These are phyloP conservation scores for Colletotrichum eremochloae DNA, from an alignment of 2,329 filamentous ascomycete species.

Conservation along the genomic window DNA sequence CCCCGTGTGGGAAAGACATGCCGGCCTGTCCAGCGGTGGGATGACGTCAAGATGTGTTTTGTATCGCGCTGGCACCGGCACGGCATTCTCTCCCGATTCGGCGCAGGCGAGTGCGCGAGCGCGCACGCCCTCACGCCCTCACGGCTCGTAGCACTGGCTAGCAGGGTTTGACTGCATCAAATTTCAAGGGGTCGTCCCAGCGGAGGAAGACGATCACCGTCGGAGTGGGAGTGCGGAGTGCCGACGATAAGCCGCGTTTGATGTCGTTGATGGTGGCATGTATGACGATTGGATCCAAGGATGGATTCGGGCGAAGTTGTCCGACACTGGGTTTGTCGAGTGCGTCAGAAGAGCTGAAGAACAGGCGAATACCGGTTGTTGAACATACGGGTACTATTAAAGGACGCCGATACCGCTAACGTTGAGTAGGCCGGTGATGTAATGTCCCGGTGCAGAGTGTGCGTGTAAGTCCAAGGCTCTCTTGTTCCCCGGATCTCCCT, in stretches of 20 bases:
- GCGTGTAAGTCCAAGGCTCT: not conserved
- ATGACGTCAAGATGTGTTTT: slow-evolving; percentile 36
- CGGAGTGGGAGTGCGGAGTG: not conserved
- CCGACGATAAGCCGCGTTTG: not conserved
- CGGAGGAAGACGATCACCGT: slow-evolving; percentile 15
- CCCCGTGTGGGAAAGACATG: slow-evolving; percentile 9
- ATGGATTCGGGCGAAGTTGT: not conserved
- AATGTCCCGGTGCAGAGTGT: not conserved
- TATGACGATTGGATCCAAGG: not conserved
- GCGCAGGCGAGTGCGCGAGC: not conserved
- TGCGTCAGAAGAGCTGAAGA: slow-evolving; percentile 2
- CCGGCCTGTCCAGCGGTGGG: slow-evolving; percentile 1
- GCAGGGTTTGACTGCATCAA: not conserved
- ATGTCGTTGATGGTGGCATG: not conserved
- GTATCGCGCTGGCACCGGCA: not conserved
- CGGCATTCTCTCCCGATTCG: slow-evolving; percentile 14
- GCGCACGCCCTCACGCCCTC: not conserved
- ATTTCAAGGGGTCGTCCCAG: not conserved
- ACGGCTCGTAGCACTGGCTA: slow-evolving; percentile 19
- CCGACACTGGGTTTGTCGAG: not conserved
- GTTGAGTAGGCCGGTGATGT: not conserved
- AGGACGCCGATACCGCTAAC: not conserved
- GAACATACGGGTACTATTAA: not conserved
- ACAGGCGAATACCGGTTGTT: not conserved
- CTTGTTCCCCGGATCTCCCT: not conserved